Percentiles rank a stretch among this genome's conserved stretches.
These are phyloP conservation scores for Karstenula rhodostoma DNA, from an alignment of 2,329 filamentous ascomycete genomes.

Conservation along the genomic window DNA sequence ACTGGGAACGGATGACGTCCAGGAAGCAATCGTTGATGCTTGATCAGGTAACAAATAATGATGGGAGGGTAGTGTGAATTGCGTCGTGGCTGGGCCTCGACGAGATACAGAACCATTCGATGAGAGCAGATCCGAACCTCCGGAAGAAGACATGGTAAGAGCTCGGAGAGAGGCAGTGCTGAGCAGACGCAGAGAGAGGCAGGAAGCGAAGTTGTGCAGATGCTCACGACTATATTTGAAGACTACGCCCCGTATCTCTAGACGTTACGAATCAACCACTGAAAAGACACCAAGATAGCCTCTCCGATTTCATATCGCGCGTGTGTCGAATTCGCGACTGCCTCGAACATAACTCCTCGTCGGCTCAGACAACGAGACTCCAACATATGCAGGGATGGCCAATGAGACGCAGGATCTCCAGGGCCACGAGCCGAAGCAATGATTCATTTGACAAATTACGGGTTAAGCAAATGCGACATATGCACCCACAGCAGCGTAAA, in stretches of 20 bases:
- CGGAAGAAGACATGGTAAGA: conserved; percentile 24
- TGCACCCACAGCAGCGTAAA: conserved; percentile 19
- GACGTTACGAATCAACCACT: not conserved
- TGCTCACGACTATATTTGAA: not conserved
- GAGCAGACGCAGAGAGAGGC: not conserved
- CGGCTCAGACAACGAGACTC: not conserved
- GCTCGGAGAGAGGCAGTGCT: conserved; percentile 1
- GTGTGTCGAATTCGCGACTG: not conserved
- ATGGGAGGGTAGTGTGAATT: conserved; percentile 29
- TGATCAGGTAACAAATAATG: conserved; percentile 38
- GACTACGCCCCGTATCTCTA: not conserved
- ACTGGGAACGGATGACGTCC: conserved; percentile 40
- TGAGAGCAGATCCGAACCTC: conserved; percentile 24
- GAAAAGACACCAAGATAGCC: not conserved
- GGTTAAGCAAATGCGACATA: conserved; percentile 19
- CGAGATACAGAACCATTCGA: conserved; percentile 31
- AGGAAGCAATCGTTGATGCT: conserved; percentile 42
- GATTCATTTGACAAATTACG: conserved; percentile 31
- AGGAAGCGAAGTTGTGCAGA: not conserved
- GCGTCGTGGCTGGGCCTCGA: conserved; percentile 22
- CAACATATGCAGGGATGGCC: conserved; percentile 13
- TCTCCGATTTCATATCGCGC: conserved; percentile 1
- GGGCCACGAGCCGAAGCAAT: conserved; percentile 23
- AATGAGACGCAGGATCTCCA: conserved; percentile 12
- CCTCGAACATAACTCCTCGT: conserved; percentile 3